Base-by-base conservation (phyloP, 768 basidiomycete species). In the Russula virescens region DNA sequence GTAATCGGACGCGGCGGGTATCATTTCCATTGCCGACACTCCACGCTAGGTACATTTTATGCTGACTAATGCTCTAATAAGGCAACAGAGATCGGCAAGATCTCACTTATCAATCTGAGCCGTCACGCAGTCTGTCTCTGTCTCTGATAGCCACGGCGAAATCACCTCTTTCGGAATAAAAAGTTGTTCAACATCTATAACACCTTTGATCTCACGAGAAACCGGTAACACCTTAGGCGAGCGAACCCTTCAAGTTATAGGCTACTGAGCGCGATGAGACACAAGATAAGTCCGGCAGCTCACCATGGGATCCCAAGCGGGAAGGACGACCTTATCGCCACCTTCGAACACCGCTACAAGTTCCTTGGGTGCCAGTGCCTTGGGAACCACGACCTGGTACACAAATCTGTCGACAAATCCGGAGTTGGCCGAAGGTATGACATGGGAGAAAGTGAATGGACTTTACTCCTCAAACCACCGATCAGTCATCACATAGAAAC, bases 231-330 rank as follows among this genome's bases (percentile, higher is more conserved):
- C 46, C 2, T 61, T 25, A 64, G 31, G 66, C 66, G 9, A 66
- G 63, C 21, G 66, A 66, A 28, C 66, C 66, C 66, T 66, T 19
- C 25, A 23, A 42, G 28, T n/a, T 10, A 60, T 16, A 16, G 40
- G 43, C 21, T 18, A 9, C 35, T 64, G 21, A 66, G 57, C 18
- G 34, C 31, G 11, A 38, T 58, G 58, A 26, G 2, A 35, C 21
- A 8, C 1, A 11, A 45, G 38, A 50, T 9, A 55, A 14, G 14
- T 11, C 48, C 16, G 11, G 50, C 34, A 4, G 61, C 80, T 48
- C 60, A 87, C 91, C 89, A 93, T 88, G 4, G 91, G 91, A 73
- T 98, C 95, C 94, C 94, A 98, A 35, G 89, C 81, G 2, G 91
- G 86, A n/a, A 97, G 76, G 26, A 90, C 85, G 23, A 81, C 73